These are phyloP conservation scores for Aspergillus tanneri DNA, from an alignment of 2,329 filamentous ascomycete species.

Conservation along the genomic window DNA sequence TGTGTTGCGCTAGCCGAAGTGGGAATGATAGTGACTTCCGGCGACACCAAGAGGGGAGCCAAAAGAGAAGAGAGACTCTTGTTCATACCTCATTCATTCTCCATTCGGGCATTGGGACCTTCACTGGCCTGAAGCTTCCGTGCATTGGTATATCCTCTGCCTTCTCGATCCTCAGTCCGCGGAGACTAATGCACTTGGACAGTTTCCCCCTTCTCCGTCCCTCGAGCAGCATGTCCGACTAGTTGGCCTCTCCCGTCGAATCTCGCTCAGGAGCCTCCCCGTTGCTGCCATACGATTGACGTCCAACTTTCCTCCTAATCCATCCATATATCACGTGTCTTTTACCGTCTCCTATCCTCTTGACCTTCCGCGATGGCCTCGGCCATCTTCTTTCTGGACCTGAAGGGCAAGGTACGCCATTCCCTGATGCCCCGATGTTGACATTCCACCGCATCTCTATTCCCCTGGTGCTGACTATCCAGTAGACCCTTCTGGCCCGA, in stretches of 20 bases:
- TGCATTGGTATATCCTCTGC: not conserved
- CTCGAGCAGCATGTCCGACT: conserved; percentile 18
- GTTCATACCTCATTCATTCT: not conserved
- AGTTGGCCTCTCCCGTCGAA: conserved; percentile 22
- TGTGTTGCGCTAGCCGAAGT: not conserved
- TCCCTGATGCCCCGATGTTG: not conserved
- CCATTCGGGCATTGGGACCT: not conserved
- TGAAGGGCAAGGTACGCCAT: conserved; percentile 91
- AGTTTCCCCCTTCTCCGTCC: not conserved
- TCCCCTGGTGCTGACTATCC: conserved; percentile 20
- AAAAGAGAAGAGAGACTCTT: not conserved
- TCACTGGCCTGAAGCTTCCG: not conserved
- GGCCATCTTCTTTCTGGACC: conserved; percentile 95
- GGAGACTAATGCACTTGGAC: not conserved
- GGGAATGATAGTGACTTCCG: not conserved
- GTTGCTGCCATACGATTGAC: conserved; percentile 14
- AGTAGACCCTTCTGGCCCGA: conserved; percentile 89
- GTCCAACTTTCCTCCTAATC: conserved; percentile 11
- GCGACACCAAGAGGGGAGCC: not conserved
- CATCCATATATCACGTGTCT: conserved; percentile 5
- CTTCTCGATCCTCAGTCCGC: not conserved
- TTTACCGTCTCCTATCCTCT: conserved; percentile 14
- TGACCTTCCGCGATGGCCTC: conserved; percentile 74
- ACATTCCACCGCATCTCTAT: conserved; percentile 6
- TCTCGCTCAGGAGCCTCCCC: conserved; percentile 17